Conservation (phyloP, 345 rosid genomes). For the Acer negundo region DNA sequence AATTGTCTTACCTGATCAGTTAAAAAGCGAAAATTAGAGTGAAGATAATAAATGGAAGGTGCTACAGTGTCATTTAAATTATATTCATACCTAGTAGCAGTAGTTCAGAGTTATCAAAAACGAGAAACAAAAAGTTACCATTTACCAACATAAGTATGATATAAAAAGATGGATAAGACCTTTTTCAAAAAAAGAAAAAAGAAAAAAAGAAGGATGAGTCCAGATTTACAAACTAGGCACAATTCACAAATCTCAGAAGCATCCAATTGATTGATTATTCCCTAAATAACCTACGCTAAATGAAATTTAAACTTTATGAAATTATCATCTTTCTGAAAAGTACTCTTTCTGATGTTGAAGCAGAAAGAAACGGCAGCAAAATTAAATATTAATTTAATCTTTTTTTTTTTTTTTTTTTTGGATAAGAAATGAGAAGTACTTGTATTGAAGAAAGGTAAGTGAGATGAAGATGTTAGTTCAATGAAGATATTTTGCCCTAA, state of each 20-base stretch:
- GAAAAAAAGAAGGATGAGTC: neutral
- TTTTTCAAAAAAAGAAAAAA: no score
- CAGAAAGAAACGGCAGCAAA: neutral
- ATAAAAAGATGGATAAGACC: neutral
- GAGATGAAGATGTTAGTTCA: neutral
- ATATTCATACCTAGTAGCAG: neutral
- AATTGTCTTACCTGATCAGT: constrained; percentile 66
- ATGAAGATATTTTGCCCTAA: neutral
- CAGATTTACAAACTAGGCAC: neutral
- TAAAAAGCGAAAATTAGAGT: constrained; percentile 13
- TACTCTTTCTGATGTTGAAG: neutral
- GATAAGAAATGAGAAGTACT: neutral
- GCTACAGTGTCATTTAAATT: neutral
- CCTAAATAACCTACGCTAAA: no score
- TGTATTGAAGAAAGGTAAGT: neutral
- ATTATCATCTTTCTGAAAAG: neutral
- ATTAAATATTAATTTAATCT: neutral
- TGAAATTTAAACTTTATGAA: neutral
- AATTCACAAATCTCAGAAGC: neutral
- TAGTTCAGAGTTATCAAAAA: neutral
- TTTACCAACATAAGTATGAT: neutral
- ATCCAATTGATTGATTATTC: neutral
- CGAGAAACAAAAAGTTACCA: neutral
- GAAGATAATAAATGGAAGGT: neutral
- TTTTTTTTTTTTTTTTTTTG: no score